phyloP scores from a whole-genome alignment of 306 rosid genomes.

The Lagenaria siceraria region DNA sequence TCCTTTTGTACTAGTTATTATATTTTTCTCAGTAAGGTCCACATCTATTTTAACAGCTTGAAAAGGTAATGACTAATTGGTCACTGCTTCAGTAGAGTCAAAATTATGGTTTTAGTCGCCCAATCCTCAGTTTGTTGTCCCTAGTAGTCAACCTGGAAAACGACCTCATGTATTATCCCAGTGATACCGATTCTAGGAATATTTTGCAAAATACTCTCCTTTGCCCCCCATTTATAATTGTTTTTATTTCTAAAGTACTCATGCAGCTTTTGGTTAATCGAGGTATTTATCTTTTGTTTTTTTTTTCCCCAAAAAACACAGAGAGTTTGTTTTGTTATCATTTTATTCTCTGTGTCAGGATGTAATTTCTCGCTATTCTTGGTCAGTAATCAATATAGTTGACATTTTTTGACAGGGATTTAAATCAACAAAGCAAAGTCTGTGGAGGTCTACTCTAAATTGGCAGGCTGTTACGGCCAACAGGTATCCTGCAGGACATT shows the following conservation, averaged over 20 bases:
- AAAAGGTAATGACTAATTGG: neutral
- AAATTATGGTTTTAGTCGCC: neutral
- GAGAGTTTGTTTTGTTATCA: neutral
- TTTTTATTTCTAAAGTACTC: neutral
- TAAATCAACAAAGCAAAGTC: conserved; percentile 76
- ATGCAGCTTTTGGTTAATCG: neutral
- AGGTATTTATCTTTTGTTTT: neutral
- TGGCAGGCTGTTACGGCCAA: conserved; percentile 82
- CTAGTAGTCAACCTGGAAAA: neutral
- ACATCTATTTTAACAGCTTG: neutral
- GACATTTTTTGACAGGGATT: conserved; percentile 46
- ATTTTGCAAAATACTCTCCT: neutral
- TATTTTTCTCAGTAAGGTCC: neutral
- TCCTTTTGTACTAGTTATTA: neutral
- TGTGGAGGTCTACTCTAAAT: conserved; percentile 63
- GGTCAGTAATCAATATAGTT: neutral
- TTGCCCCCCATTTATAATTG: neutral
- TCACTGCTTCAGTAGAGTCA: neutral
- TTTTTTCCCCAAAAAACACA: neutral
- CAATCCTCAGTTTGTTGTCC: neutral
- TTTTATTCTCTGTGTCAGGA: neutral
- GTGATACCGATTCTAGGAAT: neutral
- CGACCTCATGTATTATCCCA: neutral
- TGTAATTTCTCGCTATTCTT: neutral
- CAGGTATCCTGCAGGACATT: conserved; percentile 86